These are phyloP conservation scores for Ophiocordyceps camponoti-saundersi DNA, from an alignment of 2,329 filamentous ascomycete genomes.

Conservation along the genomic window DNA sequence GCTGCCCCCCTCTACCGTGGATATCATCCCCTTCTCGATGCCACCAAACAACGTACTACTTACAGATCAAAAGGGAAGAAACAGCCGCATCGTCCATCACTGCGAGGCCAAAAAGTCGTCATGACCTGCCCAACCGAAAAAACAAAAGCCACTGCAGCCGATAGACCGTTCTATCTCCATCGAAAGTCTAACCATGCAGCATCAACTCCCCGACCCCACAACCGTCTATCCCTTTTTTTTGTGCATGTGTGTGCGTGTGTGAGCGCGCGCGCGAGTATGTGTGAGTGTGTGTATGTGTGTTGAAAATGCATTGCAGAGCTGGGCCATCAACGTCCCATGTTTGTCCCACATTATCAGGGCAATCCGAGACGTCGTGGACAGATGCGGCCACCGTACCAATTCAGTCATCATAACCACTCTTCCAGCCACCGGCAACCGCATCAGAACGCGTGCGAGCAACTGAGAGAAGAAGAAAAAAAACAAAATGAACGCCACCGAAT, in stretches of 20 bases:
- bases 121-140: slow-evolving; percentile 8
- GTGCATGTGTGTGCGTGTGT: neutral
- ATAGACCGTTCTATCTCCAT: slow-evolving; percentile 19
- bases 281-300: neutral
- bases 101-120: slow-evolving; percentile 17
- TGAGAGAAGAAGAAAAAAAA: slow-evolving; percentile 11
- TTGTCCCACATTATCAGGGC: neutral
- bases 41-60: neutral
- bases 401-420: neutral
- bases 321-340: slow-evolving; percentile 7
- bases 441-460: neutral
- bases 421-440: neutral
- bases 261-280: neutral
- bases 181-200: slow-evolving; percentile 20
- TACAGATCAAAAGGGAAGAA: neutral
- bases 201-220: slow-evolving; percentile 16
- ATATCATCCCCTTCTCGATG: neutral
- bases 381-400: neutral
- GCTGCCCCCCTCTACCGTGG: neutral
- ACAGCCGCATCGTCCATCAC: slow-evolving; percentile 14
- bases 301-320: slow-evolving; percentile 8
- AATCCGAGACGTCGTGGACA: neutral
- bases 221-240: slow-evolving; percentile 16
- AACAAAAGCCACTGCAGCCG: slow-evolving; percentile 9
- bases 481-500: slow-evolving; percentile 17